phyloP scores from a whole-genome alignment of 345 rosid species.

The Camelina hispida region DNA sequence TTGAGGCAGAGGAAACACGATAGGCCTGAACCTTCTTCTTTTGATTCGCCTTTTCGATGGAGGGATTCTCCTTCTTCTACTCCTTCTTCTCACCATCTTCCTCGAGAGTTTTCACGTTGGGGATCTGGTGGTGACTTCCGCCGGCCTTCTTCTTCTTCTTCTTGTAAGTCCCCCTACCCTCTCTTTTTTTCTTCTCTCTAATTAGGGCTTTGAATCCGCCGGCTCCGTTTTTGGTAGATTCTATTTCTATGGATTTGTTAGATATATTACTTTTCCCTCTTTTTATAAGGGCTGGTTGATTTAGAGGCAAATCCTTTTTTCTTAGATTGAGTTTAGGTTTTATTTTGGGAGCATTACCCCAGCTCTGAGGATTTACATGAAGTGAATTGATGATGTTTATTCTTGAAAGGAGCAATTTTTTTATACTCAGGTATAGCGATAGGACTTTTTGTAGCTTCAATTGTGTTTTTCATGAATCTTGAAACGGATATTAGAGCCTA shows the following conservation, averaged over 20 bases:
- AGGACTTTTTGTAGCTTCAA: constrained; percentile 11
- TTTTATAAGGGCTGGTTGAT: not conserved
- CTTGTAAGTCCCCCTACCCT: constrained; percentile 53
- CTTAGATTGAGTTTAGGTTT: constrained; percentile 13
- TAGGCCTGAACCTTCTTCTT: constrained; percentile 60
- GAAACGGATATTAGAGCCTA: not conserved
- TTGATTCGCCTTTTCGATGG: constrained; percentile 73
- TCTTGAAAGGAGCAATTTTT: constrained; percentile 5
- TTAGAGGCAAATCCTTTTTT: not conserved
- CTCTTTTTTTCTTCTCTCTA: not conserved
- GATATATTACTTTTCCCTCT: not conserved
- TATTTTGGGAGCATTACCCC: constrained; percentile 12
- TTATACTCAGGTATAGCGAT: not conserved
- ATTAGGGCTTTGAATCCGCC: constrained; percentile 25
- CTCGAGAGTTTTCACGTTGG: constrained; percentile 65
- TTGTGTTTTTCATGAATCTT: constrained; percentile 15
- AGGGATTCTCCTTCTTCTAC: constrained; percentile 56
- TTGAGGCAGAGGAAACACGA: constrained; percentile 89
- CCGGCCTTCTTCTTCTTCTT: constrained; percentile 47
- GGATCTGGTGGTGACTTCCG: constrained; percentile 77
- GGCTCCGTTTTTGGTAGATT: not conserved
- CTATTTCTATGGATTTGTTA: not conserved
- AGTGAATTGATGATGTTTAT: not conserved
- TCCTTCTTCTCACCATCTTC: constrained; percentile 55
- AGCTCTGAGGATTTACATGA: constrained; percentile 8